A percentile compares a stretch with the other conserved stretches of the same genome.
These are phyloP conservation scores for Candida loeiensis DNA, from an alignment of 805 yeast genomes.

Conservation along the genomic window DNA sequence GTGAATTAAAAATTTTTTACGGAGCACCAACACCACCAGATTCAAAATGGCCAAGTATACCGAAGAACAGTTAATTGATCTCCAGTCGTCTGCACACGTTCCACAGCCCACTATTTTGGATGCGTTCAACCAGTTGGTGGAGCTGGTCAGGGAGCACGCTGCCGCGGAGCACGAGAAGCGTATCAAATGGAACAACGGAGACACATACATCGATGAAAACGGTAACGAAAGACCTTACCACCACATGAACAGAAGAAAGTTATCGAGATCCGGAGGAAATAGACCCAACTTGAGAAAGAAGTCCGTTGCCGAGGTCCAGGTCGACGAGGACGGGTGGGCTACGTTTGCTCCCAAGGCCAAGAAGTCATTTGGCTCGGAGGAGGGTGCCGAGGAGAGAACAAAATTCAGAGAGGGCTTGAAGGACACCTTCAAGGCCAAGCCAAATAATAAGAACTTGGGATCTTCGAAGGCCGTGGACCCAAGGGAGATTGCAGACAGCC, in stretches of 20 bases:
- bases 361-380: slow-evolving; percentile 49
- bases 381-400: slow-evolving; percentile 44
- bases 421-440: slow-evolving; percentile 55
- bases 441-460: slow-evolving; percentile 71
- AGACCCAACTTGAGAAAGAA: slow-evolving; percentile 58
- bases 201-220: slow-evolving; percentile 43
- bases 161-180: slow-evolving; percentile 28
- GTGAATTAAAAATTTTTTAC: slow-evolving; percentile 9
- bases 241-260: slow-evolving; percentile 58
- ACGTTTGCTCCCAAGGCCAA: slow-evolving; percentile 47
- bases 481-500: slow-evolving; percentile 69
- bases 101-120: slow-evolving; percentile 63
- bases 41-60: slow-evolving; percentile 56
- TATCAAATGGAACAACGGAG: slow-evolving; percentile 37
- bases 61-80: slow-evolving; percentile 62
- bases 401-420: slow-evolving; percentile 45
- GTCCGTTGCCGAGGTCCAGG: slow-evolving; percentile 45
- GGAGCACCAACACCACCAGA: slow-evolving; percentile 7
- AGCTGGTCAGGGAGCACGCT: slow-evolving; percentile 53
- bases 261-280: slow-evolving; percentile 41
- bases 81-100: slow-evolving; percentile 53
- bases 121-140: slow-evolving; percentile 63
- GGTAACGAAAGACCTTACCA: slow-evolving; percentile 45
- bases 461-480: slow-evolving; percentile 72
- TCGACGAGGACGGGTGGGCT: slow-evolving; percentile 85